Conservation (phyloP, 2,329 filamentous ascomycete species). For the Chrysoporthe austroafricana region DNA sequence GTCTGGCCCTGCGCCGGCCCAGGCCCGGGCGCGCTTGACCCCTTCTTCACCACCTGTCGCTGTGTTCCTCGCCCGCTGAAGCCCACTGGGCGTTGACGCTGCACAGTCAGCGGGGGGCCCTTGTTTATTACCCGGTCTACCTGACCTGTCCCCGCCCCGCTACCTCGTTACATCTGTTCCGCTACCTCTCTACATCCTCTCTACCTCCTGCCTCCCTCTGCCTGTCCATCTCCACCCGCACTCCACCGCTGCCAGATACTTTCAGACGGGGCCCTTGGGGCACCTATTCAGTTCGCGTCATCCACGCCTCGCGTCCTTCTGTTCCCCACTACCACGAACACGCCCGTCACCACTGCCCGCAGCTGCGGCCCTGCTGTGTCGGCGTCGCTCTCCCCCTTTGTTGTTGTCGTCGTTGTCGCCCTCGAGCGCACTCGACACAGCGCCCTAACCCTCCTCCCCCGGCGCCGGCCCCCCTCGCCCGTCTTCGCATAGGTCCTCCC, state of each 20-base stretch:
- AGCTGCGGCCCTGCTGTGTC: slow-evolving; percentile 5
- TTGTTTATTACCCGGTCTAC: slow-evolving; percentile 15
- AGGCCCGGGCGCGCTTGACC: neutral
- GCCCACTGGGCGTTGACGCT: slow-evolving; percentile 5
- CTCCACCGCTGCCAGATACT: slow-evolving; percentile 13
- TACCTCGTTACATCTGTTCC: slow-evolving; percentile 22
- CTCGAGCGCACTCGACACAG: slow-evolving; percentile 18
- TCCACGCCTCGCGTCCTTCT: slow-evolving; percentile 24
- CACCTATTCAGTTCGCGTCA: slow-evolving; percentile 26
- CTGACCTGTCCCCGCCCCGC: slow-evolving; percentile 17
- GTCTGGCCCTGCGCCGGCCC: neutral
- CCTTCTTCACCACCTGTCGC: slow-evolving; percentile 4
- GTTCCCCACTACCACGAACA: slow-evolving; percentile 12
- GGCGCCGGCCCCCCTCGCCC: neutral
- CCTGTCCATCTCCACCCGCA: slow-evolving; percentile 11
- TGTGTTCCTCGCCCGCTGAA: neutral
- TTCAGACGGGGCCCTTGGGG: slow-evolving; percentile 14
- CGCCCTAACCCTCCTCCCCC: slow-evolving; percentile 5
- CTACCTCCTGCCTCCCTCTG: slow-evolving; percentile 9
- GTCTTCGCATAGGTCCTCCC: neutral
- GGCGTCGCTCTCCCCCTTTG: slow-evolving; percentile 12
- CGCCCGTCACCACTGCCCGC: slow-evolving; percentile 6
- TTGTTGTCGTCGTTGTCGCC: neutral
- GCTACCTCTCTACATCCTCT: slow-evolving; percentile 22
- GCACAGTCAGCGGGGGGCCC: slow-evolving; percentile 11